Evolutionary conservation across 2,329 filamentous ascomycete species (phyloP).

Genomic region (Fusarium sublunatum): DNA sequence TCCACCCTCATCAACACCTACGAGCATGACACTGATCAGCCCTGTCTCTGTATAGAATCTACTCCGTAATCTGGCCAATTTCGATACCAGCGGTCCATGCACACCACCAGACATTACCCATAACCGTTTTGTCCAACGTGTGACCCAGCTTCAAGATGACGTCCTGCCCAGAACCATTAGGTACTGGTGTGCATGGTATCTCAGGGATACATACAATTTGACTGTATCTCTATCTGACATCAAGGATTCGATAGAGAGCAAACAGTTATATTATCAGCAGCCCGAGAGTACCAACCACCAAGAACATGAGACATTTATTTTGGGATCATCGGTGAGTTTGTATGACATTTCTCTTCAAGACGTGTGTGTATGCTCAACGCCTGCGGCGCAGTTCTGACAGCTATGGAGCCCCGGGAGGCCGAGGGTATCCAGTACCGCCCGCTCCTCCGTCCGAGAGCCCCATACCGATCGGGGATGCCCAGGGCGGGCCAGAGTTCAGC

Average conservation of each 20-base stretch:
- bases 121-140: conserved; percentile 15
- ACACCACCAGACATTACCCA: conserved; percentile 1
- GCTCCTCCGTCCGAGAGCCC: conserved; percentile 45
- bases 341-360: background rate
- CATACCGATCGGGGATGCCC: conserved; percentile 46
- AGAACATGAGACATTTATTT: conserved; percentile 41
- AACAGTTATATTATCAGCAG: background rate
- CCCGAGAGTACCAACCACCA: background rate
- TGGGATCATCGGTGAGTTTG: conserved; percentile 34
- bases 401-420: conserved; percentile 40
- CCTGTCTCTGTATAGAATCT: background rate
- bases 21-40: conserved; percentile 11
- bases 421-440: conserved; percentile 40
- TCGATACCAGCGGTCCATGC: conserved; percentile 16
- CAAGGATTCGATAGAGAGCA: background rate
- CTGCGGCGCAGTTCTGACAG: conserved; percentile 40
- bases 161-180: background rate
- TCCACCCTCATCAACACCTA: conserved; percentile 28
- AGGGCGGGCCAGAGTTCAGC: conserved; percentile 47
- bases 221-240: background rate
- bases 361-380: conserved; percentile 23
- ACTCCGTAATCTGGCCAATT: conserved; percentile 8
- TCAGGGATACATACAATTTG: background rate
- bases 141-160: conserved; percentile 10
- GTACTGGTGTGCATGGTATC: background rate